Evolutionary conservation across 1,284 basidiomycete species (phyloP).

Genomic region (Ustilago trichophora): DNA sequence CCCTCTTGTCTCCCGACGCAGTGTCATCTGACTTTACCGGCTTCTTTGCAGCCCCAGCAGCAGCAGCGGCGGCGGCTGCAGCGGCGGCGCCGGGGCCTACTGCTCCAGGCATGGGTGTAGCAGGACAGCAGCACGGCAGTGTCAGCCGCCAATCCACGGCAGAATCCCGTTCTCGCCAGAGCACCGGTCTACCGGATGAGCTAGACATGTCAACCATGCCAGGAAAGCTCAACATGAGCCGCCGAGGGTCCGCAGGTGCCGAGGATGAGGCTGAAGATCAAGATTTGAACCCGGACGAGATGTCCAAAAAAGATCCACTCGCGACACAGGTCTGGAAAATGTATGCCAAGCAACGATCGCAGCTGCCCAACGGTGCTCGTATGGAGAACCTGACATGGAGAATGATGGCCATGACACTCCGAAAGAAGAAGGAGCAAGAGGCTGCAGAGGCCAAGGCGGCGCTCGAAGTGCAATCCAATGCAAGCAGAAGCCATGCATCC

Average conservation of each 20-base stretch:
- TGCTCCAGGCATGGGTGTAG: background rate
- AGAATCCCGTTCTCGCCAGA: constrained; percentile 25
- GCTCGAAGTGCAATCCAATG: constrained; percentile 20
- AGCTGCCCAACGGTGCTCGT: constrained; percentile 86
- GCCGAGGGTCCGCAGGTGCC: constrained; percentile 51
- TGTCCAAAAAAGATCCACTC: constrained; percentile 79
- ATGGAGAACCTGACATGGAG: constrained; percentile 99
- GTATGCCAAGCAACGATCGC: constrained; percentile 87
- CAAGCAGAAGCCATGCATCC: constrained; percentile 31
- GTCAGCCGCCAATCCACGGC: constrained; percentile 14
- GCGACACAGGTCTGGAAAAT: constrained; percentile 97
- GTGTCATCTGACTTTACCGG: constrained; percentile 27
- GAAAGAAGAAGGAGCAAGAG: constrained; percentile 75
- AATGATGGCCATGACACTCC: constrained; percentile 93
- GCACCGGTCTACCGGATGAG: constrained; percentile 27
- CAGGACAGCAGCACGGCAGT: constrained; percentile 3
- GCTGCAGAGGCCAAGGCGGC: constrained; percentile 46
- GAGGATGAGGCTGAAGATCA: constrained; percentile 38
- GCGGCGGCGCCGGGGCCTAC: background rate
- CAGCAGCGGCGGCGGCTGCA: background rate
- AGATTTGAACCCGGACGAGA: constrained; percentile 60
- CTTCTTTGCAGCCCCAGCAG: constrained; percentile 12
- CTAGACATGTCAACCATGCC: constrained; percentile 9
- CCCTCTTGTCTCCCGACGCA: constrained; percentile 26
- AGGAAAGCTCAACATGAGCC: constrained; percentile 36